Evolutionary conservation across 495 filamentous ascomycete genomes (phyloP), one percentile per base, ranked within the genome.

Genomic region (Penicillium desertorum): DNA sequence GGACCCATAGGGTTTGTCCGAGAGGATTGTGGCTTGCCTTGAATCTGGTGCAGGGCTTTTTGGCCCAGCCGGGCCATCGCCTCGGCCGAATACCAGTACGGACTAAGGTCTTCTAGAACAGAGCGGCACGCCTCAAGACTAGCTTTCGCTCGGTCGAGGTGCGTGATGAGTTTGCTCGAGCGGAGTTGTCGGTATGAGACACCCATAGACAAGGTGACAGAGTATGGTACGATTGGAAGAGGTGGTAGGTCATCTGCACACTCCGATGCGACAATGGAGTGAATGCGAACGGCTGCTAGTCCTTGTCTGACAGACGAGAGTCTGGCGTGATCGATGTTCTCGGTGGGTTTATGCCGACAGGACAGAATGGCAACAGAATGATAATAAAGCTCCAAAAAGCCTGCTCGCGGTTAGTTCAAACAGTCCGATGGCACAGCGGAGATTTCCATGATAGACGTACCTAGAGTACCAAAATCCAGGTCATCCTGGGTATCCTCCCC

Each of bases 111-210:
- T 51, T 83, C 80, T 23, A 91, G 72, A 0, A 86, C 61, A 3
- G 72, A 60, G 44, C 82, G 83, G 42, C 84, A 86, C 43, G 72
- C 76, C 43, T 82, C 79, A 45, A 91, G 80, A 16, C 84, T 81
- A 42, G 75, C 72, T 45, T 80, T 83, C 10, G 84, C 85, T 17
- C 87, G 79, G 19, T 77, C 78, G 45, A 81, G 79, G 57, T 86
- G 85, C 63, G 86, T 85, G 29, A 82, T 80, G 2, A 88, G 64
- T 19, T 77, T 84, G 54, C 83, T 86, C 51, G 85, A 83, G 12
- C 86, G 82, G 73, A 88, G 83, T 62, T 88, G 86, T 32, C 86
- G 81, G 59, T 91, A 92, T 10, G 83, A 82, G 4, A 90, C 85
- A 17, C 83, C 84, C 47, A 92, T 77, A 0, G 86, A 84, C 4